Evolutionary conservation across 306 rosid species (phyloP), one percentile per base, ranked within the genome.

Genomic region (Medicago arabica): DNA sequence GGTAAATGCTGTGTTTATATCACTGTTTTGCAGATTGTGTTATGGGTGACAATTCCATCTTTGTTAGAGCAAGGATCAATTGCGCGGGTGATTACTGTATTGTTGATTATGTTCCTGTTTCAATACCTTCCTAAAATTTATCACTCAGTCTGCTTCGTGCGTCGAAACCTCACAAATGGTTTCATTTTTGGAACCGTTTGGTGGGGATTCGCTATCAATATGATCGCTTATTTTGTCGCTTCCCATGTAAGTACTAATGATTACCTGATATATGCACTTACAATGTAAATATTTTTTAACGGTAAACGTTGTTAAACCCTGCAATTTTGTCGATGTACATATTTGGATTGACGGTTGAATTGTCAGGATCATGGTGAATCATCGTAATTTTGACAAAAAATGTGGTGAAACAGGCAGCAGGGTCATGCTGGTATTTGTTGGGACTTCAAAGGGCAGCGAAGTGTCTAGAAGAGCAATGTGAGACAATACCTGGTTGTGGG

Each of bases 201-300:
- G 99, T 95, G 99, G 98, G 96, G 99, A 5, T 86, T 95, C 57
- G 96, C 99, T 51, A 97, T 95, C 71, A 95, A 95, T 81, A 50
- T 95, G 81, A 95, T 95, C 28, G 97, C 97, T 0, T 95, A 95
- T 62, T 95, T 95, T 40, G 99, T 95, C 19, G 99, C 99, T 13
- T 88, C 99, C 34, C 99, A 95, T 82, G 99, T 95, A 85, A 90
- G 96, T 79, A 50, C 13, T 31, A 34, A 34, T 0, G 38, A 34
- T 34, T 34, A 28, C 31, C 3, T 28, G 4, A 28, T 3, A 28
- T 3, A 28, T 28, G 31, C 31, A 28, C 31, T 28, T 28, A 28
- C 31, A 28, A 28, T 28, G 31, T 28, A 28, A 28, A 28, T 28
- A 28, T 1, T 28, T 28, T 28, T 28, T 28, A 34, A 34, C 38